Conservation (phyloP, 1,284 basidiomycete species). For the Ceratobasidium sp. region DNA sequence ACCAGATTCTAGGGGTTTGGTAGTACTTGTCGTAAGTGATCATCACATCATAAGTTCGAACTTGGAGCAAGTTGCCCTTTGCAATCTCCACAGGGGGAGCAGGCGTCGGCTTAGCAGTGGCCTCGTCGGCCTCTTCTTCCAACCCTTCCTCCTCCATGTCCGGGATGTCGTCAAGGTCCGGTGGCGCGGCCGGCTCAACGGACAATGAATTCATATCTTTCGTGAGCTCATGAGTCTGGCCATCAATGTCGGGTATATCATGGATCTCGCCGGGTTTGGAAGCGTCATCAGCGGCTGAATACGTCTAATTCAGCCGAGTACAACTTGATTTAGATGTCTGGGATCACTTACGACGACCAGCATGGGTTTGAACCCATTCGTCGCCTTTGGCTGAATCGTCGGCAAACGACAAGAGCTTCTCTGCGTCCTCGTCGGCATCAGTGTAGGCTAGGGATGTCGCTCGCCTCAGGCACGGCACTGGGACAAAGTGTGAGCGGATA, state of each 20-base stretch:
- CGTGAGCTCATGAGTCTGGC: constrained; percentile 59
- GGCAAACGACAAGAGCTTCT: constrained; percentile 84
- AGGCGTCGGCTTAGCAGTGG: constrained; percentile 76
- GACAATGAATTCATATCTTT: constrained; percentile 59
- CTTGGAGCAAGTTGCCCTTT: constrained; percentile 89
- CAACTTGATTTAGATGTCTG: neutral
- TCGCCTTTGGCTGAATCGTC: constrained; percentile 69
- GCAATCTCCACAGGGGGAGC: constrained; percentile 66
- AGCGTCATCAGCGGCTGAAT: constrained; percentile 60
- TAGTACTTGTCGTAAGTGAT: constrained; percentile 99
- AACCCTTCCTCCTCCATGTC: constrained; percentile 91
- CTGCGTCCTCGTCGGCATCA: constrained; percentile 93
- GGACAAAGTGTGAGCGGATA: constrained; percentile 6
- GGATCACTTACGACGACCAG: constrained; percentile 68
- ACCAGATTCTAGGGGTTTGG: constrained; percentile 95
- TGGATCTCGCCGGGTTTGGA: constrained; percentile 74
- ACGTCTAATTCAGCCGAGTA: neutral
- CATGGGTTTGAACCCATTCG: constrained; percentile 90
- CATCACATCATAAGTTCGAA: constrained; percentile 99
- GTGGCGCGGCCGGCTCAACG: constrained; percentile 66
- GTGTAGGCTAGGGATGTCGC: constrained; percentile 94
- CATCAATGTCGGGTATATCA: constrained; percentile 86
- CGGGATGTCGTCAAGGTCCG: constrained; percentile 91
- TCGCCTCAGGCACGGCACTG: constrained; percentile 90
- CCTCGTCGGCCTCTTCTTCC: constrained; percentile 81